A percentile compares a stretch with the other conserved stretches of the same genome.
These are phyloP conservation scores for Lactuca saligna DNA, from an alignment of 129 eudicot species.

Conservation along the genomic window DNA sequence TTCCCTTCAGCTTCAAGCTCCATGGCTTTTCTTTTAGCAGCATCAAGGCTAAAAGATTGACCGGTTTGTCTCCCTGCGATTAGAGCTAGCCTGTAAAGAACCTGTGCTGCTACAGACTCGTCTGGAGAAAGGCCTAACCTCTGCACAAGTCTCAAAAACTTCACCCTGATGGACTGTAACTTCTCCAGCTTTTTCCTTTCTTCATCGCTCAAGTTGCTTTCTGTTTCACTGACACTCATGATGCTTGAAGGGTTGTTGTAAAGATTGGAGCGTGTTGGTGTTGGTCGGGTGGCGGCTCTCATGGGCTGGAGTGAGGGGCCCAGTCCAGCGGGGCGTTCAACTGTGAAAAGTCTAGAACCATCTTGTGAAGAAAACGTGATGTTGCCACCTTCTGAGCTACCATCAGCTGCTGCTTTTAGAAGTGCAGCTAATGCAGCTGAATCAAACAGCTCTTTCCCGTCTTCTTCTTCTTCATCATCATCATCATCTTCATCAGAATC, in stretches of 20 bases:
- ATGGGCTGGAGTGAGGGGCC: constrained; percentile 68
- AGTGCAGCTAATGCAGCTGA: constrained; percentile 94
- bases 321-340: constrained; percentile 93
- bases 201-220: constrained; percentile 66
- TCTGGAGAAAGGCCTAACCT: constrained; percentile 79
- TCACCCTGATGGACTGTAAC: constrained; percentile 72
- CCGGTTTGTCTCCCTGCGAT: constrained; percentile 76
- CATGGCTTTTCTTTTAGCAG: constrained; percentile 65
- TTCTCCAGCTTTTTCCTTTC: constrained; percentile 84
- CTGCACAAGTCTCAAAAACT: constrained; percentile 77
- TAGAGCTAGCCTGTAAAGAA: constrained; percentile 73
- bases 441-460: constrained; percentile 75
- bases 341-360: constrained; percentile 81
- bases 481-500: constrained; percentile 93
- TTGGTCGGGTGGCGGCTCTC: constrained; percentile 61
- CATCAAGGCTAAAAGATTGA: constrained; percentile 60
- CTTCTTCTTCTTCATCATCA: constrained; percentile 83
- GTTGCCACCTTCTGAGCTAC: constrained; percentile 60
- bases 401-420: constrained; percentile 88
- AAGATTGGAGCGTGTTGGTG: constrained; percentile 38
- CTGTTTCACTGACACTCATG: constrained; percentile 47
- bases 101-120: constrained; percentile 80
- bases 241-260: constrained; percentile 38
- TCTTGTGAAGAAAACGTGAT: constrained; percentile 77
- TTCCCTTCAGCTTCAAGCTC: constrained; percentile 68